Percentiles rank a stretch among this genome's conserved stretches.
phyloP scores from a whole-genome alignment of 495 filamentous ascomycete species.

The Lasiosphaeria ovina region DNA sequence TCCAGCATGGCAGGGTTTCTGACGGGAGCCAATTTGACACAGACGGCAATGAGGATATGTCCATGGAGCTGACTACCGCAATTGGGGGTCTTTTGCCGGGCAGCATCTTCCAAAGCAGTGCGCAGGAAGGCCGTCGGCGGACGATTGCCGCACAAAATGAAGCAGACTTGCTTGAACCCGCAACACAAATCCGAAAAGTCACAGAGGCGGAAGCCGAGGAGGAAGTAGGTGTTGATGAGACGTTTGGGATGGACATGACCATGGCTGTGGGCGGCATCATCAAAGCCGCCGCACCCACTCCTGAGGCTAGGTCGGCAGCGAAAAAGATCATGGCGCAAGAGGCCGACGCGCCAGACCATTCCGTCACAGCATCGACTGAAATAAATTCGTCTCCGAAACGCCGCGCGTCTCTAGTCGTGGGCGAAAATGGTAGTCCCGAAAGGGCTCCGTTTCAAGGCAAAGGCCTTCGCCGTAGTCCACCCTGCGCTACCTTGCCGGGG shows the following conservation, averaged over 20 bases:
- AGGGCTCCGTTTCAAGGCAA: conserved; percentile 50
- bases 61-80: conserved; percentile 78
- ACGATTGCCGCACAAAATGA: conserved; percentile 19
- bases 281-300: conserved; percentile 16
- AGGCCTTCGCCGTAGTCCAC: conserved; percentile 50
- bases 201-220: background rate
- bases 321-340: conserved; percentile 61
- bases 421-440: conserved; percentile 61
- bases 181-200: background rate
- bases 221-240: conserved; percentile 37
- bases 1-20: conserved; percentile 32
- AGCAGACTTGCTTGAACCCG: background rate
- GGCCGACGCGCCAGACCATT: conserved; percentile 52
- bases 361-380: conserved; percentile 47
- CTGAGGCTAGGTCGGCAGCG: conserved; percentile 46
- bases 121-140: conserved; percentile 25
- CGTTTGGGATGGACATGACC: conserved; percentile 65
- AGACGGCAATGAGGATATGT: conserved; percentile 63
- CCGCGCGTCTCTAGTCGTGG: conserved; percentile 26
- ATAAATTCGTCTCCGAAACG: conserved; percentile 32
- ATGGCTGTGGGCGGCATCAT: conserved; percentile 69
- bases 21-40: conserved; percentile 29
- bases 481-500: conserved; percentile 25
- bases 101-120: conserved; percentile 29
- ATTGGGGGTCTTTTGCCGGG: conserved; percentile 61